These are phyloP conservation scores for Ceratocystis cacaofunesta DNA, from an alignment of 2,329 filamentous ascomycete species.

Conservation along the genomic window DNA sequence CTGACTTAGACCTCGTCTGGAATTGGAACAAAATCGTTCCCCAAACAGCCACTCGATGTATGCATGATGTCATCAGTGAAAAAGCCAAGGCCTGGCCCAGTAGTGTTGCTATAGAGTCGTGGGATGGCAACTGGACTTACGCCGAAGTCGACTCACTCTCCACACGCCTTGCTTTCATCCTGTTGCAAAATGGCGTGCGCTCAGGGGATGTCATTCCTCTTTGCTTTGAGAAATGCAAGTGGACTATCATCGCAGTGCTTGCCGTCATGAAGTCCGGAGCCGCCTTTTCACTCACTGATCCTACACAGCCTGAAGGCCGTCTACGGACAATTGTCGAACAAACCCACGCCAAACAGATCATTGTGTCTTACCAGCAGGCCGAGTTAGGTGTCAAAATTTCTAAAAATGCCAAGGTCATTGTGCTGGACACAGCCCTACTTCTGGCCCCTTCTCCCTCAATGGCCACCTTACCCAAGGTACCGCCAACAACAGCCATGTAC, in stretches of 20 bases:
- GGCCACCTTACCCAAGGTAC: slow-evolving; percentile 24
- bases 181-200: slow-evolving; percentile 26
- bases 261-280: slow-evolving; percentile 36
- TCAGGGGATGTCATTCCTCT: slow-evolving; percentile 32
- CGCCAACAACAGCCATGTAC: slow-evolving; percentile 32
- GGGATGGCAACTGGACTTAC: slow-evolving; percentile 36
- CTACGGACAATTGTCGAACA: slow-evolving; percentile 32
- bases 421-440: slow-evolving; percentile 9
- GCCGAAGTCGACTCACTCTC: slow-evolving; percentile 30
- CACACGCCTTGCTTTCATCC: slow-evolving; percentile 28
- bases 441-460: background rate
- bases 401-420: slow-evolving; percentile 12
- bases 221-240: slow-evolving; percentile 36
- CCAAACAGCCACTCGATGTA: slow-evolving; percentile 28
- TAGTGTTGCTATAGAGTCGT: slow-evolving; percentile 33
- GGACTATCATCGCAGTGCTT: slow-evolving; percentile 32
- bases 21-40: slow-evolving; percentile 32
- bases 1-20: slow-evolving; percentile 33
- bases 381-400: slow-evolving; percentile 27
- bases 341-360: slow-evolving; percentile 26
- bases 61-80: slow-evolving; percentile 33
- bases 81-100: slow-evolving; percentile 26
- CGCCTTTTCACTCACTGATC: slow-evolving; percentile 33
- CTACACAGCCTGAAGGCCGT: slow-evolving; percentile 32
- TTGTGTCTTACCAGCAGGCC: slow-evolving; percentile 29